These are phyloP conservation scores for Carex arenaria DNA, from an alignment of 202 grass and related monocot genomes.

Conservation along the genomic window DNA sequence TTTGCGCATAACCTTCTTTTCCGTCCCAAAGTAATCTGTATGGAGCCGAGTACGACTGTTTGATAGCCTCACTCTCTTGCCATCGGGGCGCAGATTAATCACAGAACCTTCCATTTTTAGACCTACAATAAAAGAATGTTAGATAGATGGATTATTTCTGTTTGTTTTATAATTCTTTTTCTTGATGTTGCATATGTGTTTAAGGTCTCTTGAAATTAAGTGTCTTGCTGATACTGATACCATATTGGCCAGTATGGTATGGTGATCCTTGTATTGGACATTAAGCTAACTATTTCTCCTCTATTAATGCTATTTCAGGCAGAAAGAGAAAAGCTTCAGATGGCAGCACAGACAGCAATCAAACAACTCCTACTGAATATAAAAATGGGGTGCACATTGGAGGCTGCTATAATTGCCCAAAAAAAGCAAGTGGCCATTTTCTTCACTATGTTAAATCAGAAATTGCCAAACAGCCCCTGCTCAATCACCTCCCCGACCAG, in stretches of 20 bases:
- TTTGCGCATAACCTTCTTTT: no score
- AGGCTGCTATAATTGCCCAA: conserved; percentile 26
- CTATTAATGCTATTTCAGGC: conserved; percentile 8
- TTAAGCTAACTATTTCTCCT: neutral
- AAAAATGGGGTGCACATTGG: conserved; percentile 16
- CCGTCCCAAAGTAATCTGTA: no score
- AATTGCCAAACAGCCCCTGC: conserved; percentile 1
- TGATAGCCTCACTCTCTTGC: no score
- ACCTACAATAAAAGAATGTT: no score
- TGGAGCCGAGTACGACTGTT: no score
- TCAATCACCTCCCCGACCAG: neutral
- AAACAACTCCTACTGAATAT: conserved; percentile 4
- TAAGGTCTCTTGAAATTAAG: neutral
- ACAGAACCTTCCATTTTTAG: no score
- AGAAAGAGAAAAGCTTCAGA: conserved; percentile 18
- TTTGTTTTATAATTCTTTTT: no score
- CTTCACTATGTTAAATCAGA: conserved; percentile 38
- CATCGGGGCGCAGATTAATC: no score
- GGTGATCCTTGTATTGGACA: conserved; percentile 3
- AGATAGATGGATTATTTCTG: no score
- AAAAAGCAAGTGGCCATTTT: conserved; percentile 44
- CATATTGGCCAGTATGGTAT: neutral
- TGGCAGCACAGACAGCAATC: neutral
- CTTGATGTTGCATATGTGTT: neutral
- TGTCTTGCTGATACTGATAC: neutral